A percentile compares a stretch with the other conserved stretches of the same genome.
Evolutionary conservation across 257 asterid species (phyloP).

Genomic region (Fraxinus pennsylvanica): DNA sequence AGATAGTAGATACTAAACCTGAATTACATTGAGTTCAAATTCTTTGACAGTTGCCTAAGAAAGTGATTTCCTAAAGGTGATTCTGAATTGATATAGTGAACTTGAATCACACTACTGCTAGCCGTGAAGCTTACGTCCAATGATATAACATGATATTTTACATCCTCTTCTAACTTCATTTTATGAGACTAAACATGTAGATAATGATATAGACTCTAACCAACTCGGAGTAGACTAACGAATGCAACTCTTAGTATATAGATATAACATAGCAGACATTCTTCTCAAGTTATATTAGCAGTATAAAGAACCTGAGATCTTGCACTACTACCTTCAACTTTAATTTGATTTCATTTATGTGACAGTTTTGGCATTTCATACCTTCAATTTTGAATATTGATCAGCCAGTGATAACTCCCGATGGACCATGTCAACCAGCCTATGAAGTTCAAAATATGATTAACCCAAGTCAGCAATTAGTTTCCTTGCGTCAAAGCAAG

Average conservation of each 20-base stretch:
- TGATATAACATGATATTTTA: conserved; percentile 10
- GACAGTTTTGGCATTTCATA: conserved; percentile 35
- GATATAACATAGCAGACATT: conserved; percentile 17
- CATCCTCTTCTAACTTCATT: conserved; percentile 14
- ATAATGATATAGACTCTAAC: background rate
- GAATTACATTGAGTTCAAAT: conserved; percentile 13
- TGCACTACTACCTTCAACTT: conserved; percentile 11
- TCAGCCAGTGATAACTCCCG: conserved; percentile 93
- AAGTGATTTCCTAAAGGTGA: conserved; percentile 9
- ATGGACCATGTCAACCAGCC: conserved; percentile 92
- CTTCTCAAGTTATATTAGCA: background rate
- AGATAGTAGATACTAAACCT: background rate
- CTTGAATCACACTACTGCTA: conserved; percentile 11
- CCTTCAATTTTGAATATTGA: conserved; percentile 83
- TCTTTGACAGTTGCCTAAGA: conserved; percentile 3
- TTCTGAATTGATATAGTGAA: background rate
- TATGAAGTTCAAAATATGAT: conserved; percentile 34
- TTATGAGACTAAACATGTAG: background rate
- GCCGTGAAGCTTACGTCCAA: background rate
- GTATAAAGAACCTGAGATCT: background rate
- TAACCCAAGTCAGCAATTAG: conserved; percentile 29
- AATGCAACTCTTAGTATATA: conserved; percentile 15
- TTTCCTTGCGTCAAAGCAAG: conserved; percentile 23
- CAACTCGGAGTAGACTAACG: conserved; percentile 10
- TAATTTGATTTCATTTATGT: background rate